Percentiles rank a stretch among this genome's conserved stretches.
Conservation (phyloP, 108 stramenopile genomes). For the Discostella pseudostelligera region DNA sequence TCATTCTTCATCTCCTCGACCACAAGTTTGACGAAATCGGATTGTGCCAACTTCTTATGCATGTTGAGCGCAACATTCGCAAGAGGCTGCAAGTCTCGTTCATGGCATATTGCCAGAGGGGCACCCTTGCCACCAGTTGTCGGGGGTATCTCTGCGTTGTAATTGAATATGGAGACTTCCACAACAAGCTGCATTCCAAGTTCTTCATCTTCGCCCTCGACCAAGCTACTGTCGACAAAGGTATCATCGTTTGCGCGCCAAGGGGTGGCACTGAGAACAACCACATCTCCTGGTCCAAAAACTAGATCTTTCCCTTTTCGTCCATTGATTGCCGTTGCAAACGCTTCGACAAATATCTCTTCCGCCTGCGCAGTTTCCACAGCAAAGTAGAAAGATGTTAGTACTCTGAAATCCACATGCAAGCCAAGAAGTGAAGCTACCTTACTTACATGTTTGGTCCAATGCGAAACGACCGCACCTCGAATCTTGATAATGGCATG, state of each 20-base stretch:
- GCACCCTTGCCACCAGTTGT: constrained; percentile 4
- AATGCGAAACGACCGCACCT: constrained; percentile 36
- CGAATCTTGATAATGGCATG: constrained; percentile 68
- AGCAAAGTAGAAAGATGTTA: not conserved
- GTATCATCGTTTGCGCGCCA: constrained; percentile 46
- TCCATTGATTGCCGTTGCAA: constrained; percentile 28
- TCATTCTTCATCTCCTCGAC: constrained; percentile 33
- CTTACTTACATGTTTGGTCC: constrained; percentile 28
- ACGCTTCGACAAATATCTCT: constrained; percentile 37
- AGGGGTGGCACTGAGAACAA: constrained; percentile 34
- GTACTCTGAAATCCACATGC: too few relatives aligned
- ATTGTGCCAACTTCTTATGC: constrained; percentile 24
- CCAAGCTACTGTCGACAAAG: constrained; percentile 20
- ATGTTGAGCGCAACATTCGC: constrained; percentile 34
- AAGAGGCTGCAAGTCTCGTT: constrained; percentile 32
- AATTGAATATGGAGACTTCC: constrained; percentile 41
- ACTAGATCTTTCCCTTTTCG: constrained; percentile 7
- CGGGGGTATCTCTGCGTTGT: constrained; percentile 25
- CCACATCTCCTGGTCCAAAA: constrained; percentile 44
- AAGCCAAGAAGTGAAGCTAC: too few relatives aligned
- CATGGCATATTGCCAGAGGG: constrained; percentile 31
- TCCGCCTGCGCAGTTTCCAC: constrained; percentile 15
- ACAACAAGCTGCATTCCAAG: constrained; percentile 49
- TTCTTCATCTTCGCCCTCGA: constrained; percentile 32
- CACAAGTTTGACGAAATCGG: constrained; percentile 24